Evolutionary conservation across 345 rosid genomes (phyloP).

Genomic region (Ceriops decandra): DNA sequence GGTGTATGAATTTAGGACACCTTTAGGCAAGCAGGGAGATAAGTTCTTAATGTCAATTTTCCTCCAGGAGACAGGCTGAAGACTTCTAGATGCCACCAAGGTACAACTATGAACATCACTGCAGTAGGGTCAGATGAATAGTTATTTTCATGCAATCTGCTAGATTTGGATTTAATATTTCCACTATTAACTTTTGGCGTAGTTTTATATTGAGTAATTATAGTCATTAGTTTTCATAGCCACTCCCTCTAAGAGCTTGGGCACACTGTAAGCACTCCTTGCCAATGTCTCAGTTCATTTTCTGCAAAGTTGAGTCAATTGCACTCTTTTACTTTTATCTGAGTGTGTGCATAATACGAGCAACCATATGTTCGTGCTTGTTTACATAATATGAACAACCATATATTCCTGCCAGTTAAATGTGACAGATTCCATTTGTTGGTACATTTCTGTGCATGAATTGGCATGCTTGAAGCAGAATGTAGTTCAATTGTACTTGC

Average conservation of each 20-base stretch:
- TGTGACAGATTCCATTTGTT: too few relatives aligned
- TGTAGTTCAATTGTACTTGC: conserved; percentile 5
- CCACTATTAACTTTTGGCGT: background rate
- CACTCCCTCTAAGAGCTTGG: too few relatives aligned
- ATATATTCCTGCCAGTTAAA: too few relatives aligned
- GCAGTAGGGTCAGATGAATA: conserved; percentile 2
- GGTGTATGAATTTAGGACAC: background rate
- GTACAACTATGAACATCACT: conserved; percentile 1
- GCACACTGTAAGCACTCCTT: too few relatives aligned
- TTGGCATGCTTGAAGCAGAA: background rate
- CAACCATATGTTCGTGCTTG: too few relatives aligned
- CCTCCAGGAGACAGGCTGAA: background rate
- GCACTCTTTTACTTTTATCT: too few relatives aligned
- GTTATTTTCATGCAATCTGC: background rate
- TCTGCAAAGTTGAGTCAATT: too few relatives aligned
- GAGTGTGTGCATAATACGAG: too few relatives aligned
- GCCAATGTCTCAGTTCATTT: too few relatives aligned
- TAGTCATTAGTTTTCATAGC: too few relatives aligned
- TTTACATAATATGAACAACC: too few relatives aligned
- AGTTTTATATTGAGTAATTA: background rate
- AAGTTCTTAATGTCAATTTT: background rate
- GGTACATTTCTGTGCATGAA: too few relatives aligned
- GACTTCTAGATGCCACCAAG: background rate
- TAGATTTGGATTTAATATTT: background rate
- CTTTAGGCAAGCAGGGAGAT: background rate